Base-by-base conservation (phyloP, 805 yeast genomes). In the Metschnikowia vanudenii region DNA sequence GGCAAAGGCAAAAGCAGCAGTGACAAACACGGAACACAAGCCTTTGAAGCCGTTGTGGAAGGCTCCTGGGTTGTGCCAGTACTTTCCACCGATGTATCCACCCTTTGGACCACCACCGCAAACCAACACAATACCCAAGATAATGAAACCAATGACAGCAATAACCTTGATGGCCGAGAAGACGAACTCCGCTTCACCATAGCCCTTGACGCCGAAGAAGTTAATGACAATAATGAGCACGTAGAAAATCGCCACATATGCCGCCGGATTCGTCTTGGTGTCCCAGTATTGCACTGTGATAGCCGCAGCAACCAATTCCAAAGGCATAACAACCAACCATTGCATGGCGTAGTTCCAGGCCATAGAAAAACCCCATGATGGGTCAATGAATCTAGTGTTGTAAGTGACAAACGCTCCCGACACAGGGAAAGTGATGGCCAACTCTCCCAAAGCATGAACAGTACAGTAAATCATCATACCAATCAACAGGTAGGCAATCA, bases 121-220 rank as follows among this genome's bases (percentile, higher is more conserved):
- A 47, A 76, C 75, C 41, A 81, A 63, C 17, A 82, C 68, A 40
- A 82, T 70, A 49, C 80, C 76, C 41, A 81, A 65, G 45, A 83
- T 72, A 48, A 78, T 72, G 59, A 81, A 83, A 5, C 85, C 86
- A 35, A 73, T 45, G 42, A 83, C 75, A 63, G 85, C 81, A 16
- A 73, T 39, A n/a, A 81, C 76, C 61, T 83, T 83, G 46, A 77
- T 67, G 17, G 69, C 39, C 43, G 82, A 78, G 55, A 83, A 75
- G 37, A 78, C 58, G 54, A 78, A 81, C 63, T 83, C 88, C 29
- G 82, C 81, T 64, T 83, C 88, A 63, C 87, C 88, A 57, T 81
- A 83, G 48, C 86, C 86, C 55, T 68, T 72, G 31, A 81, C 83
- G 55, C 88, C 87, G 45, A 80, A 76, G 45, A 82, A 63, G 61